A percentile compares a stretch with the other conserved stretches of the same genome.
phyloP scores from a whole-genome alignment of 306 rosid genomes.

The Acacia acuminata region DNA sequence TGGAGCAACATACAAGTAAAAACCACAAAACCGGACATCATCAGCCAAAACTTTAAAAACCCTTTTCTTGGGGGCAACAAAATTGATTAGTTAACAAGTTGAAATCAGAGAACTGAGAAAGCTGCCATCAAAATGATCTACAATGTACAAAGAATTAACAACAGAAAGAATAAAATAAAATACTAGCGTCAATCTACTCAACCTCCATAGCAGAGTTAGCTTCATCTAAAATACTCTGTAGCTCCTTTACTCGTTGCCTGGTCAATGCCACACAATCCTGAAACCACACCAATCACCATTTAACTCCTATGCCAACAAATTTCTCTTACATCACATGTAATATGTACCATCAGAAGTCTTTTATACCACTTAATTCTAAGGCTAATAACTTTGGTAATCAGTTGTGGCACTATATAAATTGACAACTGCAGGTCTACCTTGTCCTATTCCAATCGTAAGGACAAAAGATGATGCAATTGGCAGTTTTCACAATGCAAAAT shows the following conservation, averaged over 20 bases:
- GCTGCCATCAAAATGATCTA: not conserved
- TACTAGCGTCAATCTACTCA: constrained; percentile 44
- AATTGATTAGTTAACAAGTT: not conserved
- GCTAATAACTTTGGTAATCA: not conserved
- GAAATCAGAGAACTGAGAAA: not conserved
- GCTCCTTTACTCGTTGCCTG: constrained; percentile 76
- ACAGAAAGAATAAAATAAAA: not conserved
- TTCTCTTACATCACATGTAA: not conserved
- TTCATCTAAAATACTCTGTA: constrained; percentile 59
- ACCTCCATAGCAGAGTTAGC: constrained; percentile 63
- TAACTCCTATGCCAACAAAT: constrained; percentile 11
- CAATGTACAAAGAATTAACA: constrained; percentile 30
- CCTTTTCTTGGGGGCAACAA: not conserved
- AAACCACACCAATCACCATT: constrained; percentile 36
- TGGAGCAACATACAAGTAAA: not conserved
- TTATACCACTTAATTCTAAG: not conserved
- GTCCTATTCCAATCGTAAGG: constrained; percentile 1
- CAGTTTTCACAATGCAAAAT: not conserved
- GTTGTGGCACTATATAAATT: not conserved
- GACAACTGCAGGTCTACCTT: not conserved
- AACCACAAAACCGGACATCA: not conserved
- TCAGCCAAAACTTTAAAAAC: not conserved
- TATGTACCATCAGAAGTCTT: not conserved
- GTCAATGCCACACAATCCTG: constrained; percentile 86
- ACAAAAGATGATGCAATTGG: not conserved